Conservation (phyloP, 441 rosid species). For the Syzygium malaccense region DNA sequence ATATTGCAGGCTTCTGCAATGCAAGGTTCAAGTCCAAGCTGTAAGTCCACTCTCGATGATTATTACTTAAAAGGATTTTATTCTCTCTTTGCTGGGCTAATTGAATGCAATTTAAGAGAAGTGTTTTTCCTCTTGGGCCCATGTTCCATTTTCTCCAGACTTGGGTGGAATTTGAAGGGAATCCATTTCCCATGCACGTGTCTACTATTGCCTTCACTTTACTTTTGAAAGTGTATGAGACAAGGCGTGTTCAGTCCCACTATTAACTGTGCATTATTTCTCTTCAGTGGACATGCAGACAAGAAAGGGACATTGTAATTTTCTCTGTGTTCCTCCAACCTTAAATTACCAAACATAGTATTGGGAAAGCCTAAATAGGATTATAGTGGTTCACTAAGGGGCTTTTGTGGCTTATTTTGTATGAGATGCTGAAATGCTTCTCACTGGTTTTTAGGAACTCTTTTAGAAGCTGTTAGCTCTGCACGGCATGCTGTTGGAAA, state of each 20-base stretch:
- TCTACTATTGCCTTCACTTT: background rate
- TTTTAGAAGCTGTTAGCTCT: background rate
- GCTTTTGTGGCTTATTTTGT: background rate
- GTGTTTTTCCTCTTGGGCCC: background rate
- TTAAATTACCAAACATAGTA: background rate
- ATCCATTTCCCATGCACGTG: background rate
- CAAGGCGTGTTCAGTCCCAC: background rate
- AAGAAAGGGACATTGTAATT: background rate
- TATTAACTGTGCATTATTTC: background rate
- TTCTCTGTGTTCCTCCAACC: background rate
- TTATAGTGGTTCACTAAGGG: background rate
- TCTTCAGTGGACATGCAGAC: background rate
- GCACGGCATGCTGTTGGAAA: background rate
- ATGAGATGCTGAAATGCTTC: background rate
- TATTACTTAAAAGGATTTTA: no score
- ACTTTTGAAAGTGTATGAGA: background rate
- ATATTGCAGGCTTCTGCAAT: constrained; percentile 56
- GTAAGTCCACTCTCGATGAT: constrained; percentile 28
- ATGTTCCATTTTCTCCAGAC: background rate
- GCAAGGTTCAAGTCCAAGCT: constrained; percentile 33
- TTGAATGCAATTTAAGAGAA: background rate
- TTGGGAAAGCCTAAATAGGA: background rate
- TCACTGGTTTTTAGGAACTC: background rate
- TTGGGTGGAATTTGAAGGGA: background rate
- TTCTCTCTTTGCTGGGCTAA: background rate